Percentiles rank a stretch among this genome's conserved stretches.
Conservation (phyloP, 805 yeast species). For the Cyberlindnera sargentensis region DNA sequence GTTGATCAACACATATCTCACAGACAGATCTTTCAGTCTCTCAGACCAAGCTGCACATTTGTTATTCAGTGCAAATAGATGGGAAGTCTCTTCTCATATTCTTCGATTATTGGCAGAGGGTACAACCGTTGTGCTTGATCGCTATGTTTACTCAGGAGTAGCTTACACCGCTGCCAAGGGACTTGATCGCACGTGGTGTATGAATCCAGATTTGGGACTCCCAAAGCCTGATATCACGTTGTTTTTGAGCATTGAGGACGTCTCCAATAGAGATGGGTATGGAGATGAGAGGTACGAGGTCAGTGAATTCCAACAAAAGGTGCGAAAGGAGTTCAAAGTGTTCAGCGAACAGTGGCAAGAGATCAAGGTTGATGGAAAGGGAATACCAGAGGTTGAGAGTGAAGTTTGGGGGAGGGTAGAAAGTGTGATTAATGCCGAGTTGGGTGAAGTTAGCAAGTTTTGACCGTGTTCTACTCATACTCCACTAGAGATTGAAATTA, state of each 20-base stretch:
- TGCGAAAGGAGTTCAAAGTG: slow-evolving; percentile 49
- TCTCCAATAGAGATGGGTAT: slow-evolving; percentile 59
- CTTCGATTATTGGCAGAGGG: slow-evolving; percentile 42
- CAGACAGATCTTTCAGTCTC: slow-evolving; percentile 39
- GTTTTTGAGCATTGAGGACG: slow-evolving; percentile 57
- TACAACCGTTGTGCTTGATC: slow-evolving; percentile 59
- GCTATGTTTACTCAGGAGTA: slow-evolving; percentile 89
- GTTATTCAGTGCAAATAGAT: slow-evolving; percentile 85
- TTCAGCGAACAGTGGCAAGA: slow-evolving; percentile 37
- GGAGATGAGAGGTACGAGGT: slow-evolving; percentile 94
- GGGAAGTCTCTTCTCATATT: slow-evolving; percentile 67
- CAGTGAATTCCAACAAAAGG: slow-evolving; percentile 64
- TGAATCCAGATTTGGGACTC: slow-evolving; percentile 72
- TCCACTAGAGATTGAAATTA: too few species aligned
- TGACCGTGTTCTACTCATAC: background rate
- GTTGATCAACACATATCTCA: slow-evolving; percentile 67
- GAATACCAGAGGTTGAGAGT: slow-evolving; percentile 47
- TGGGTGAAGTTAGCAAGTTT: slow-evolving; percentile 7
- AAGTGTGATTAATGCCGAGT: slow-evolving; percentile 1
- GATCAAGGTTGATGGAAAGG: slow-evolving; percentile 52
- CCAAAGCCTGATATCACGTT: slow-evolving; percentile 82
- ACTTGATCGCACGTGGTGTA: slow-evolving; percentile 68
- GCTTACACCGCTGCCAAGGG: slow-evolving; percentile 90
- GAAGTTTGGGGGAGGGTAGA: slow-evolving; percentile 35
- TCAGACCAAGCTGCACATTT: slow-evolving; percentile 82